Evolutionary conservation across 2,329 filamentous ascomycete genomes (phyloP).

Genomic region (Rutstroemia sp.): DNA sequence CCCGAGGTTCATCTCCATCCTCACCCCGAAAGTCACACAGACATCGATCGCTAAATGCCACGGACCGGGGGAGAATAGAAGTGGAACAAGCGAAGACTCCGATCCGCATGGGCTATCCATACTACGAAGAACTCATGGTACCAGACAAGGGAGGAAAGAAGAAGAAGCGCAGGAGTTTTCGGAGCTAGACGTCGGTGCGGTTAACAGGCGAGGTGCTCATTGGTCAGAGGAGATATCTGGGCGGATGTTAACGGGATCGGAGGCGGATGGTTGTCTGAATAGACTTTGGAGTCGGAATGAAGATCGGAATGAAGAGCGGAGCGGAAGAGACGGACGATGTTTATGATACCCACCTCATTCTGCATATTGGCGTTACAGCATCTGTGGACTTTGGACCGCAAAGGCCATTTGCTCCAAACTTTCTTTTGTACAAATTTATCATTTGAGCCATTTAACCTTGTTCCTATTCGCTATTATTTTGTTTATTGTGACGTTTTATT

Average conservation of each 20-base stretch:
- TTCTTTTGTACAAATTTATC: not conserved
- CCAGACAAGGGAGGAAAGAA: not conserved
- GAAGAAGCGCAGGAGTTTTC: not conserved
- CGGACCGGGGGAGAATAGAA: not conserved
- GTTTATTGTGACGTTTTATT: too few relatives aligned
- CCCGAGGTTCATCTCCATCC: not conserved
- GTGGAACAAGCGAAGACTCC: not conserved
- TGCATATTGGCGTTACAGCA: conserved; percentile 2
- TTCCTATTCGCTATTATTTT: not conserved
- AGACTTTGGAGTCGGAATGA: not conserved
- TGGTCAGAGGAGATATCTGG: not conserved
- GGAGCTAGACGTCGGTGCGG: not conserved
- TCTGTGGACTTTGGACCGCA: not conserved
- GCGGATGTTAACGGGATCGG: not conserved
- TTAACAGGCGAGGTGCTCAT: too few relatives aligned
- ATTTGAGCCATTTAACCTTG: not conserved
- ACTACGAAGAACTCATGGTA: conserved; percentile 9
- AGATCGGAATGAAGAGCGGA: not conserved
- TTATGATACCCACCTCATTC: conserved; percentile 7
- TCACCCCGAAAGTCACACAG: not conserved
- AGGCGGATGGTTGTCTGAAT: not conserved
- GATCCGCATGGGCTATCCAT: conserved; percentile 10
- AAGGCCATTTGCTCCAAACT: not conserved
- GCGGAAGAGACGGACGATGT: not conserved
- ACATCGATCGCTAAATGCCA: not conserved